phyloP scores from a whole-genome alignment of 192 early-diverging fungal species.

The Coemansia asiatica region DNA sequence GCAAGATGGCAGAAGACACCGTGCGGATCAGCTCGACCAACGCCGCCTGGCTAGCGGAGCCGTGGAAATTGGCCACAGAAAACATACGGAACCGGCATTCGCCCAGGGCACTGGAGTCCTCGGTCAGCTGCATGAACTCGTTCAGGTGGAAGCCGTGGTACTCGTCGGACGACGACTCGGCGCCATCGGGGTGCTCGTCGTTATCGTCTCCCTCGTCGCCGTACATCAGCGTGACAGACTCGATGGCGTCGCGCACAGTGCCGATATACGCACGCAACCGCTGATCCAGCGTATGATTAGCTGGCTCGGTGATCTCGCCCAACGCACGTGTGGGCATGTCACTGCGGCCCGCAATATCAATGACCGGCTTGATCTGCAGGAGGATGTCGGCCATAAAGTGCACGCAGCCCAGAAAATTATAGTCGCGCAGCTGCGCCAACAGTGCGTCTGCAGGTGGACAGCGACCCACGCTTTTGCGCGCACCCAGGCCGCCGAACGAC shows the following conservation, averaged over 20 bases:
- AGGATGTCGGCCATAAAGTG: constrained; percentile 53
- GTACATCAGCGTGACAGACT: constrained; percentile 51
- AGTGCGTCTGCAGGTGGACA: constrained; percentile 42
- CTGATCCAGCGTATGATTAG: constrained; percentile 37
- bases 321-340: constrained; percentile 35
- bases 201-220: constrained; percentile 24
- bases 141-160: constrained; percentile 46
- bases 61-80: constrained; percentile 25
- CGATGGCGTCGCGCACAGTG: constrained; percentile 37
- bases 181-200: background rate
- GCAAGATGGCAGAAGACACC: constrained; percentile 40
- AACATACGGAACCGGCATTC: constrained; percentile 42
- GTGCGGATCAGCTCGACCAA: constrained; percentile 48
- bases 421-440: constrained; percentile 41
- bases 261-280: constrained; percentile 39
- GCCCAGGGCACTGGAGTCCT: constrained; percentile 3
- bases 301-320: constrained; percentile 22
- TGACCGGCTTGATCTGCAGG: constrained; percentile 41
- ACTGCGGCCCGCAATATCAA: constrained; percentile 28
- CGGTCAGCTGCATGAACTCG: constrained; percentile 52
- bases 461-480: constrained; percentile 37
- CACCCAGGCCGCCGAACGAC: constrained; percentile 25
- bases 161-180: constrained; percentile 22
- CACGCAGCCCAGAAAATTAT: constrained; percentile 47
- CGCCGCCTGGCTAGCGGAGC: constrained; percentile 24